A percentile compares a stretch with the other conserved stretches of the same genome.
Evolutionary conservation across 495 filamentous ascomycete species (phyloP).

Genomic region (Neurospora sp.): DNA sequence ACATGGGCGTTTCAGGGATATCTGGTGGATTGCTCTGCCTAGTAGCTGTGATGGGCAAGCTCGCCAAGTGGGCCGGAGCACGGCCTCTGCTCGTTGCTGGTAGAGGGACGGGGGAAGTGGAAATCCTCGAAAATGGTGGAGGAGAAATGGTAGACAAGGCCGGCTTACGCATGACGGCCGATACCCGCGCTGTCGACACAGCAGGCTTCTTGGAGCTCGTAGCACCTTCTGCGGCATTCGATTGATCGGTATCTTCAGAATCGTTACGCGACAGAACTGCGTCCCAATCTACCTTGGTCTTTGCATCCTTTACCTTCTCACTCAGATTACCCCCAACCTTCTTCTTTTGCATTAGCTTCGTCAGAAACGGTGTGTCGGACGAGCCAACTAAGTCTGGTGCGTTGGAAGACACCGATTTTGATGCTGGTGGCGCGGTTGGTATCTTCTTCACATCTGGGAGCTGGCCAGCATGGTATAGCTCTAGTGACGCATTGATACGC

Average conservation of each 20-base stretch:
- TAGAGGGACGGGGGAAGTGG: constrained; percentile 29
- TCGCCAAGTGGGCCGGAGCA: constrained; percentile 10
- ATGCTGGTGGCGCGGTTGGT: constrained; percentile 15
- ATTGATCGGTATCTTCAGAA: constrained; percentile 34
- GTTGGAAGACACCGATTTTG: neutral
- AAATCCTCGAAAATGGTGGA: constrained; percentile 13
- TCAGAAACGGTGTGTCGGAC: constrained; percentile 65
- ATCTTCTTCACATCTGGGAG: constrained; percentile 34
- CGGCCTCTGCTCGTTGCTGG: constrained; percentile 47
- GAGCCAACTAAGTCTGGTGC: constrained; percentile 44
- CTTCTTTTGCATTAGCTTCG: constrained; percentile 54
- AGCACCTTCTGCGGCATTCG: constrained; percentile 8
- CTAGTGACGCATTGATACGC: constrained; percentile 38
- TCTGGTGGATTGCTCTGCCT: constrained; percentile 10
- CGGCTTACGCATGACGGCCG: constrained; percentile 43
- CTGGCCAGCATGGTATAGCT: constrained; percentile 35
- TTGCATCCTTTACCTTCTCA: constrained; percentile 49
- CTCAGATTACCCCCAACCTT: constrained; percentile 55
- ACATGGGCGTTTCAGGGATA: constrained; percentile 31
- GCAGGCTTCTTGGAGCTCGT: constrained; percentile 13
- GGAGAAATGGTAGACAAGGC: constrained; percentile 49
- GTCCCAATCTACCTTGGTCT: constrained; percentile 44
- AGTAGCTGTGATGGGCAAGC: neutral
- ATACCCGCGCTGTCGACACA: constrained; percentile 20
- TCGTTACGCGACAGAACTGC: constrained; percentile 39